Evolutionary conservation across 768 basidiomycete species (phyloP).

Genomic region (Mycena rebaudengoi): DNA sequence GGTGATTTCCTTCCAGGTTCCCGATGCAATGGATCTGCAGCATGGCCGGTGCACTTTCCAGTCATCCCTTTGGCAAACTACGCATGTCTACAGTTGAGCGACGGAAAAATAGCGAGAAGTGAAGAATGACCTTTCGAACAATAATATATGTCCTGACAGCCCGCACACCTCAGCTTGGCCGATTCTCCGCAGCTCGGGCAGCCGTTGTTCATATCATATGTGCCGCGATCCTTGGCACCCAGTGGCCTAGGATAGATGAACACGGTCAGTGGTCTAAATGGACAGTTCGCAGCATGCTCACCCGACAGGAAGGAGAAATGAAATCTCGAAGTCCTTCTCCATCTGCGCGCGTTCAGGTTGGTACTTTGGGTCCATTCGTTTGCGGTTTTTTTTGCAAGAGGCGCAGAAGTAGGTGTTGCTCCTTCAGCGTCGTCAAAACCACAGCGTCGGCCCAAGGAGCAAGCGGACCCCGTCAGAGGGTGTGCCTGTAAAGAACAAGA

Average conservation of each 20-base stretch:
- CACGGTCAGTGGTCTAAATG: neutral
- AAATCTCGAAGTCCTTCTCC: neutral
- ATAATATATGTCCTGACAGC: conserved; percentile 1
- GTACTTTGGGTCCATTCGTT: neutral
- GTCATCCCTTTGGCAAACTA: conserved; percentile 1
- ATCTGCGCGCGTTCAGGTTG: neutral
- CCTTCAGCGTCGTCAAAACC: neutral
- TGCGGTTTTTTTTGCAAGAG: conserved; percentile 5
- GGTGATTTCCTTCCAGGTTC: conserved; percentile 1
- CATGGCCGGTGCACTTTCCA: conserved; percentile 2
- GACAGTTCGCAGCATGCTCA: neutral
- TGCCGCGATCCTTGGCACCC: conserved; percentile 4
- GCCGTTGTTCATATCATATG: conserved; percentile 6
- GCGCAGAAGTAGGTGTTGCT: conserved; percentile 10
- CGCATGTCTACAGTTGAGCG: neutral
- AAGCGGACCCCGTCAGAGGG: neutral
- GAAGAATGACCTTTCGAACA: neutral
- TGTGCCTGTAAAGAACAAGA: conserved; percentile 1
- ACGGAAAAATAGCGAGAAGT: neutral
- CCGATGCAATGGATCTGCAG: neutral
- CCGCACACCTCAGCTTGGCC: neutral
- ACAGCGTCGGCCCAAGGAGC: neutral
- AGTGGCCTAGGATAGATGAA: neutral
- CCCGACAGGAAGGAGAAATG: conserved; percentile 16
- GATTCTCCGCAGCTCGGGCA: conserved; percentile 12